Evolutionary conservation across 768 basidiomycete genomes (phyloP).

Genomic region (Phaeotremella fagi): DNA sequence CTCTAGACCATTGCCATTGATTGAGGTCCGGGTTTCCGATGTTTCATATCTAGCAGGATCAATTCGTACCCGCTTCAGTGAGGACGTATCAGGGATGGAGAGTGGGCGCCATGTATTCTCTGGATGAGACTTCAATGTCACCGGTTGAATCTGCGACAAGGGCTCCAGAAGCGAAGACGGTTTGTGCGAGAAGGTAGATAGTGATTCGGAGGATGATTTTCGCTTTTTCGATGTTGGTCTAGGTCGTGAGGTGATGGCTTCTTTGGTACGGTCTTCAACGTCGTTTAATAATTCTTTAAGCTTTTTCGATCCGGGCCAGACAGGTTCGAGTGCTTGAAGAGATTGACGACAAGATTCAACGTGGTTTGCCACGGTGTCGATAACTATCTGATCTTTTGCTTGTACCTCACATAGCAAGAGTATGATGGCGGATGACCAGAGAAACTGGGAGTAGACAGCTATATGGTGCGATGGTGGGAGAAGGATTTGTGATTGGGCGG

Average conservation of each 20-base stretch:
- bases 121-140: background rate
- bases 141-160: background rate
- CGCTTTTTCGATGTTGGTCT: slow-evolving; percentile 10
- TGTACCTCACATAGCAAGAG: slow-evolving; percentile 42
- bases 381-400: slow-evolving; percentile 37
- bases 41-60: slow-evolving; percentile 21
- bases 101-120: background rate
- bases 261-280: slow-evolving; percentile 29
- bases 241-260: slow-evolving; percentile 10
- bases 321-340: slow-evolving; percentile 36
- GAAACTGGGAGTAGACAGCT: slow-evolving; percentile 37
- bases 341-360: slow-evolving; percentile 29
- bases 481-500: slow-evolving; percentile 33
- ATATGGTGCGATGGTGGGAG: slow-evolving; percentile 40
- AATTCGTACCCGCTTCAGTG: slow-evolving; percentile 8
- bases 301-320: slow-evolving; percentile 42
- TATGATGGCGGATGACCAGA: slow-evolving; percentile 43
- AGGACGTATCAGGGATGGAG: background rate
- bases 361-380: slow-evolving; percentile 35
- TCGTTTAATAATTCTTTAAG: slow-evolving; percentile 39
- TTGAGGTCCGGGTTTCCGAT: slow-evolving; percentile 31
- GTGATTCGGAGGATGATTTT: slow-evolving; percentile 2
- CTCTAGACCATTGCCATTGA: background rate
- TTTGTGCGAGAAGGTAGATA: background rate
- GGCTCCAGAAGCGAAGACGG: no score